Evolutionary conservation across 2,329 filamentous ascomycete species (phyloP), one percentile per base, ranked within the genome.

Genomic region (Coniella vitis): DNA sequence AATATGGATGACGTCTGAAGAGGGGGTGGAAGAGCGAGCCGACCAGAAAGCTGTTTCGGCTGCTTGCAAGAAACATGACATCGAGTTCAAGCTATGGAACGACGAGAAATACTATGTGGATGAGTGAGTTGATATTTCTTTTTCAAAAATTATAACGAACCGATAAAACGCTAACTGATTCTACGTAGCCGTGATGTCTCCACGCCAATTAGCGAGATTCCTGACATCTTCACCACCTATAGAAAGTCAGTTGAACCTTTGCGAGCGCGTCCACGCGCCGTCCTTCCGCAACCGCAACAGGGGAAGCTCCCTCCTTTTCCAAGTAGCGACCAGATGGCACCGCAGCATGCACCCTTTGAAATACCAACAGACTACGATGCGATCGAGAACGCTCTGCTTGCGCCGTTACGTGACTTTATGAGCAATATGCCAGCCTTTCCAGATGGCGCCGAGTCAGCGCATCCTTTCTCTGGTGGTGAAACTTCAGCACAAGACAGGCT

Each of bases 51-150:
- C 68, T 1, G 69, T 87, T 2, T 69, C 72, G 22, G 61, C 67
- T 0, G 60, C 79, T 0, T 82, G 84, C 48, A 65, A 74, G 19
- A 62, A 72, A 12, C 65, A 73, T 3, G 71, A 69, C 1, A 69
- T 81, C 4, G 72, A 79, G 1, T 87, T 88, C 61, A 77, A 78
- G 60, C 51, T 81, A 1, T 90, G 82, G 79, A 64, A 66, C 0
- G 86, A 91, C 57, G 86, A 90, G 63, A 91, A 90, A 61, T 90
- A 87, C 57, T 83, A 83, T 52, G 73, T 90, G 44, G 83, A 90
- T 58, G 85, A 90, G 87, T 90, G 69, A 66, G 84, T 76, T 20
- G 25, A 29, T 7, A 4, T 4, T 1, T 12, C 10, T 20, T 16
- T 12, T 31, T 3, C 12, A 7, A 9, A 13, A 4, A n/a, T 2